Percentiles rank a stretch among this genome's conserved stretches.
Evolutionary conservation across 306 rosid species (phyloP).

Genomic region (Medicago ruthenica): DNA sequence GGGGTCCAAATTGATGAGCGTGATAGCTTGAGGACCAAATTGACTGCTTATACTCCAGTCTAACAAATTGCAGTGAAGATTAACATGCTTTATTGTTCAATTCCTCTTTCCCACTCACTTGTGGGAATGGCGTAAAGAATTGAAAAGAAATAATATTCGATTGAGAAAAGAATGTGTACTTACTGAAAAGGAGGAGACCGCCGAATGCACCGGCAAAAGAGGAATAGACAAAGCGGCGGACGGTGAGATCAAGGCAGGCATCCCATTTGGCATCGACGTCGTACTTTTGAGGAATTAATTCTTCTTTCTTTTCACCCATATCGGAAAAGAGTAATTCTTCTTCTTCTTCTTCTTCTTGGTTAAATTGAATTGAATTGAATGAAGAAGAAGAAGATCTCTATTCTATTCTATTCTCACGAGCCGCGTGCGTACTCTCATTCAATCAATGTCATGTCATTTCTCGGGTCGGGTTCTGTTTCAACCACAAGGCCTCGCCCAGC

Average conservation of each 20-base stretch:
- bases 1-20: too few relatives aligned
- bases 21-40: too few relatives aligned
- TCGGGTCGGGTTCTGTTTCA: not conserved
- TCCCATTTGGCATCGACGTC: slow-evolving; percentile 53
- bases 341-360: too few relatives aligned
- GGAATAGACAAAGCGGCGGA: slow-evolving; percentile 52
- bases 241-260: slow-evolving; percentile 52
- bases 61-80: too few relatives aligned
- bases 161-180: slow-evolving; percentile 1
- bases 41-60: too few relatives aligned
- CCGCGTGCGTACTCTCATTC: not conserved
- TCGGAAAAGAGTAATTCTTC: too few relatives aligned
- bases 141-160: not conserved
- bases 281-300: slow-evolving; percentile 26
- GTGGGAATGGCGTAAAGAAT: too few relatives aligned
- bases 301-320: slow-evolving; percentile 42
- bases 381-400: not conserved
- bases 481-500: not conserved
- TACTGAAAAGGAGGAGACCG: slow-evolving; percentile 53
- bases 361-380: too few relatives aligned
- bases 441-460: not conserved
- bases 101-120: too few relatives aligned
- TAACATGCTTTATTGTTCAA: too few relatives aligned
- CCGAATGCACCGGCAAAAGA: slow-evolving; percentile 47
- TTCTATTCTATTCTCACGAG: too few relatives aligned